These are phyloP conservation scores for Noccaea bulbosa DNA, from an alignment of 345 rosid species.

Conservation along the genomic window DNA sequence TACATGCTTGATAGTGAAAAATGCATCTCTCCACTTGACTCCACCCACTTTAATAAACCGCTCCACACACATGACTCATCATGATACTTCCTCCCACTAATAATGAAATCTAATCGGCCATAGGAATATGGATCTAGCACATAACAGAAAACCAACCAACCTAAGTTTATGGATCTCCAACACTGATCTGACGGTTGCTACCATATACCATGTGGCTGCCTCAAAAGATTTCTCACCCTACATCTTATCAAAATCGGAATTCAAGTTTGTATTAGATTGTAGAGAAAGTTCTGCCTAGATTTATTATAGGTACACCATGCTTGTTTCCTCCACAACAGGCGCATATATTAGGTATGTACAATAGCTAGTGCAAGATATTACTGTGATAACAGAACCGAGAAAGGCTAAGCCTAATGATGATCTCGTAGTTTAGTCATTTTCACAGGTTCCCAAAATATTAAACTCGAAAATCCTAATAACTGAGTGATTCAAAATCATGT, in stretches of 20 bases:
- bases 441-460: conserved; percentile 9
- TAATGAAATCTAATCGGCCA: not conserved
- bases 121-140: conserved; percentile 1
- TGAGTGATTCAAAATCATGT: not conserved
- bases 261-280: not conserved
- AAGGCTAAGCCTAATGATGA: conserved; percentile 5
- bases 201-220: too few species aligned
- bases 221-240: not conserved
- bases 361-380: conserved; percentile 21
- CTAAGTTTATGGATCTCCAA: not conserved
- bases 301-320: not conserved
- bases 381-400: not conserved
- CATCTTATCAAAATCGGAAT: conserved; percentile 1
- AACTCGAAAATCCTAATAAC: not conserved
- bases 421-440: conserved; percentile 3
- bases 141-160: not conserved
- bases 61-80: too few species aligned
- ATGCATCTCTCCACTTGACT: conserved; percentile 14
- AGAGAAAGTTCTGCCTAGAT: too few species aligned
- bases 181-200: too few species aligned
- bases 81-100: not conserved
- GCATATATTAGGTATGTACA: conserved; percentile 9
- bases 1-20: not conserved
- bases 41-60: not conserved
- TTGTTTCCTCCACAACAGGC: not conserved